Base-by-base conservation (phyloP, 208 protist species). In the Trypanosoma melophagium region DNA sequence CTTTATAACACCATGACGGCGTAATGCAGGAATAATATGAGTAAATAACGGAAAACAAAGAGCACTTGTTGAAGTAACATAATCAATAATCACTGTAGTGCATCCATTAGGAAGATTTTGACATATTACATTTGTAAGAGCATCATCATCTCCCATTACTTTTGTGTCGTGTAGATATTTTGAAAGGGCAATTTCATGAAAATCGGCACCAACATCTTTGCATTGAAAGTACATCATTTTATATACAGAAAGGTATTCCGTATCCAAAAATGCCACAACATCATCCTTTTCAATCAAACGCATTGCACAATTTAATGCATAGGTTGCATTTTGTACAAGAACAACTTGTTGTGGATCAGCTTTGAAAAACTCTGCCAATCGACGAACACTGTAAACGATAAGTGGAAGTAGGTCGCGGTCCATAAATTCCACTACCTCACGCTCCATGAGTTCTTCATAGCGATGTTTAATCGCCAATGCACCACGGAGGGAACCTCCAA, bases 151-250 rank as follows among this genome's bases (percentile, higher is more conserved):
- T 21, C 83, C 85, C 78, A 95, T 85, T 35, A 91, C 60, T 16
- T 40, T 69, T n/a, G 70, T 52, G 58, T 93, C 71, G 56, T 92
- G 80, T 28, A 92, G 61, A 55, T 81, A 81, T 24, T 79, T 76
- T 44, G 68, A 74, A 56, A 97, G 56, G 0, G 74, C 56, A 35
- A 96, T 60, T 59, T 96, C 88, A 70, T 91, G 80, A 25, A 84
- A 71, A 10, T 65, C 25, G 1, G 88, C 88, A 25, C 76, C 83
- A 21, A 93, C 85, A 21, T 95, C 79, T 38, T 84, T 62, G 68
- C 89, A 94, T 47, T 80, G 83, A 55, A 93, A 88, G 65, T 78
- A 83, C 80, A 92, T 69, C 87, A 97, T 97, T 76, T 96, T 96
- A 66, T 94, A 95, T 35, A 97, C 91, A 0, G 87, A 77, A 24